Conservation (phyloP, 108 stramenopile genomes). For the Skeletonema potamos region DNA sequence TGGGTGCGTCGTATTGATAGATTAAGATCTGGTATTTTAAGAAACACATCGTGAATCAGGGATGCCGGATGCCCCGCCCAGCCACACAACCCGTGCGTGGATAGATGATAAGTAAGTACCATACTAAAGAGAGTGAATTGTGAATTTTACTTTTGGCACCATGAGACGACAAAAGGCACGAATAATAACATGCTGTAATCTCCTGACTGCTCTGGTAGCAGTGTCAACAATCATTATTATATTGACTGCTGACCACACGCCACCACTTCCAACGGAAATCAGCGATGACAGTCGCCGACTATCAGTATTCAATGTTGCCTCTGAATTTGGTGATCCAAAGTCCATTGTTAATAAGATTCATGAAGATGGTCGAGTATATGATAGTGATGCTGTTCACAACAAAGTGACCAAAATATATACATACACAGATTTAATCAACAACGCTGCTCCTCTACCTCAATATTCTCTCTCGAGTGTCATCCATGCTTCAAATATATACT, state of each 20-base stretch:
- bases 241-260: neutral
- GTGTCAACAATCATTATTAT: neutral
- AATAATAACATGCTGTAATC: neutral
- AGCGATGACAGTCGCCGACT: neutral
- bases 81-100: too few relatives aligned
- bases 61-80: too few relatives aligned
- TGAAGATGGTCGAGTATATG: too few relatives aligned
- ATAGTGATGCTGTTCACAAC: neutral
- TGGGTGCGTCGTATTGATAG: too few relatives aligned
- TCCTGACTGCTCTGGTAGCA: neutral
- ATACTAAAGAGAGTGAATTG: too few relatives aligned
- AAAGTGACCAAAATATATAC: neutral
- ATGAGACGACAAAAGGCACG: neutral
- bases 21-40: too few relatives aligned
- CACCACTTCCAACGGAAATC: too few relatives aligned
- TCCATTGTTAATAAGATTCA: neutral
- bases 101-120: too few relatives aligned
- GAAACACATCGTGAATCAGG: too few relatives aligned
- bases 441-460: constrained; percentile 5
- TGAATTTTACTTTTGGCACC: too few relatives aligned
- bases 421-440: neutral
- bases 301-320: neutral
- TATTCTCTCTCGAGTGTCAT: constrained; percentile 1
- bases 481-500: neutral
- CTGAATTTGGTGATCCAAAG: neutral